Conservation (phyloP, 2,329 filamentous ascomycete genomes). For the Cryphonectria japonica region DNA sequence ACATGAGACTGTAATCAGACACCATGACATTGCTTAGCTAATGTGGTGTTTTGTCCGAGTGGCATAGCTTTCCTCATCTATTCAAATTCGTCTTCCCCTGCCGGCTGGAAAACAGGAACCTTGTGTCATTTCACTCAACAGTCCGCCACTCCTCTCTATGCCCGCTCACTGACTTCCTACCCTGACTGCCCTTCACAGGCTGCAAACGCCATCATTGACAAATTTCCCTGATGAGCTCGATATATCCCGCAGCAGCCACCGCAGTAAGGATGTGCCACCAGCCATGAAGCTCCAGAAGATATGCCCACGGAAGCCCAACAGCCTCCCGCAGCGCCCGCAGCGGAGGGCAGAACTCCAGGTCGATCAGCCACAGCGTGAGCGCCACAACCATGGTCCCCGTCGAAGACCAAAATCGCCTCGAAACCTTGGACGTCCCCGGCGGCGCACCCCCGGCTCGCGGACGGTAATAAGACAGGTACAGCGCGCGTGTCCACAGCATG, state of each 20-base stretch:
- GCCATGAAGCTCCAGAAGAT: constrained; percentile 61
- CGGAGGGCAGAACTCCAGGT: constrained; percentile 54
- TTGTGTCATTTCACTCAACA: not conserved
- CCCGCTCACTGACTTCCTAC: no score
- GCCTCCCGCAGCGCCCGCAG: constrained; percentile 49
- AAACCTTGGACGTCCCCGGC: constrained; percentile 30
- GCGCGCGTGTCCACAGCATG: constrained; percentile 39
- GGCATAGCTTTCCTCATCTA: no score
- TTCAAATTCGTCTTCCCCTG: no score
- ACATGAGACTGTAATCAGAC: no score
- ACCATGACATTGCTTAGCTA: no score
- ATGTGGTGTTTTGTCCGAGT: no score
- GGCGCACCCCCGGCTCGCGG: constrained; percentile 34
- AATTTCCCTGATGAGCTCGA: constrained; percentile 41
- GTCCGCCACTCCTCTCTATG: not conserved
- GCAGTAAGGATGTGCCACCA: constrained; percentile 69
- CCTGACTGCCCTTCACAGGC: not conserved
- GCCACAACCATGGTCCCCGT: constrained; percentile 45
- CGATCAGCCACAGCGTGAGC: constrained; percentile 61
- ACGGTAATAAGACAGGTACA: constrained; percentile 41
- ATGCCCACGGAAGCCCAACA: constrained; percentile 59
- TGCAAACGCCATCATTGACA: not conserved
- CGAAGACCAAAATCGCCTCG: constrained; percentile 36
- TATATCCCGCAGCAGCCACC: constrained; percentile 51
- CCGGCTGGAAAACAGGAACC: no score